Evolutionary conservation across 2,329 filamentous ascomycete genomes (phyloP).

Genomic region (Arthrobotrys musiformis): DNA sequence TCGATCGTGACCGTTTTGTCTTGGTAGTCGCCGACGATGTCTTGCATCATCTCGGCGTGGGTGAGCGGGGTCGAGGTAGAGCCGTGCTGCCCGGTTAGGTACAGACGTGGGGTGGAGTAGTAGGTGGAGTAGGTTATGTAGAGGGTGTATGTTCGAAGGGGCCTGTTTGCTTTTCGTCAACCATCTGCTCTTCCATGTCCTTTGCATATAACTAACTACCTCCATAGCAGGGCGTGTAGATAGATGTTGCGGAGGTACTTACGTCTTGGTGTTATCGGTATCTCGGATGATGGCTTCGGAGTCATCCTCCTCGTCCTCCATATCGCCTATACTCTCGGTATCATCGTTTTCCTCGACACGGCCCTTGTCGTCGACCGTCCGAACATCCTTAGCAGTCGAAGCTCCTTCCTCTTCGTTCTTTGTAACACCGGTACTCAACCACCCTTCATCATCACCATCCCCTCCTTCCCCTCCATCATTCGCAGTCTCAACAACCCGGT

Average conservation of each 20-base stretch:
- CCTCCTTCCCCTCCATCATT: slow-evolving; percentile 62
- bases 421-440: slow-evolving; percentile 86
- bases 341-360: slow-evolving; percentile 84
- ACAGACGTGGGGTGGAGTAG: slow-evolving; percentile 94
- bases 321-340: slow-evolving; percentile 77
- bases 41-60: slow-evolving; percentile 92
- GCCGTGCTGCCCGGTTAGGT: slow-evolving; percentile 84
- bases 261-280: slow-evolving; percentile 58
- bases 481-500: slow-evolving; percentile 85
- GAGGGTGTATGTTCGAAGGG: slow-evolving; percentile 91
- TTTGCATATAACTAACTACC: not conserved
- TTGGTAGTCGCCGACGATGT: slow-evolving; percentile 95
- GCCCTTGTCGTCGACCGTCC: slow-evolving; percentile 88
- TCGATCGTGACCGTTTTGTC: slow-evolving; percentile 99
- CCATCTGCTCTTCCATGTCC: not conserved
- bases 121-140: slow-evolving; percentile 99
- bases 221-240: not conserved
- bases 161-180: slow-evolving; percentile 67
- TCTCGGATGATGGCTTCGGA: slow-evolving; percentile 96
- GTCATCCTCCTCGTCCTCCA: slow-evolving; percentile 95
- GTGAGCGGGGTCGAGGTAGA: slow-evolving; percentile 79
- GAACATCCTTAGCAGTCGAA: slow-evolving; percentile 70
- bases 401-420: slow-evolving; percentile 72
- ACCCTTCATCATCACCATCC: slow-evolving; percentile 73
- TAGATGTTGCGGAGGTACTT: slow-evolving; percentile 57